Evolutionary conservation across 495 filamentous ascomycete genomes (phyloP).

Genomic region (Sporormia fimetaria): DNA sequence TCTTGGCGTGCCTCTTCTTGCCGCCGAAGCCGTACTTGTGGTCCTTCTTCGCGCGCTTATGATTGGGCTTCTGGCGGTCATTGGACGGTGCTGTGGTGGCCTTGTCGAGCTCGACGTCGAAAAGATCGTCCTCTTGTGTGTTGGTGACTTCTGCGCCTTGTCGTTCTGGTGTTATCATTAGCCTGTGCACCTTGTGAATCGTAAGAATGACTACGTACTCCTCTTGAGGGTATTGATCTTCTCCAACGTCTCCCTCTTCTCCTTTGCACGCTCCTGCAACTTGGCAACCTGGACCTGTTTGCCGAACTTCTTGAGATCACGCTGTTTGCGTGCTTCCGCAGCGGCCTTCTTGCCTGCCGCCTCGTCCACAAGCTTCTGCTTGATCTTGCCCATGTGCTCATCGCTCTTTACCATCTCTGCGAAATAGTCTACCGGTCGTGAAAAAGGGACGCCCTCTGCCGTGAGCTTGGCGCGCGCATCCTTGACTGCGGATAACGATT

Average conservation of each 20-base stretch:
- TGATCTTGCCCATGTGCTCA: slow-evolving; percentile 95
- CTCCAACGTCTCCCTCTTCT: slow-evolving; percentile 79
- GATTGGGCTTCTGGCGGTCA: slow-evolving; percentile 13
- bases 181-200: slow-evolving; percentile 23
- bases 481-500: slow-evolving; percentile 67
- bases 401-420: slow-evolving; percentile 98
- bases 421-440: slow-evolving; percentile 86
- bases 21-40: slow-evolving; percentile 88
- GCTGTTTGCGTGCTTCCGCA: slow-evolving; percentile 77
- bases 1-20: slow-evolving; percentile 83
- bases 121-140: slow-evolving; percentile 74
- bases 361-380: slow-evolving; percentile 84
- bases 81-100: slow-evolving; percentile 40
- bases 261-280: slow-evolving; percentile 81
- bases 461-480: slow-evolving; percentile 60
- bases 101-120: slow-evolving; percentile 87
- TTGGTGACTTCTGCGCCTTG: slow-evolving; percentile 50
- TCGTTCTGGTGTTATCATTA: slow-evolving; percentile 52
- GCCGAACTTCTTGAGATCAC: slow-evolving; percentile 97
- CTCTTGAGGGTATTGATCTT: slow-evolving; percentile 89
- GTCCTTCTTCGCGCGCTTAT: slow-evolving; percentile 88
- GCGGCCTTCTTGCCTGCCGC: slow-evolving; percentile 86
- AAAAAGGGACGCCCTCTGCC: slow-evolving; percentile 73
- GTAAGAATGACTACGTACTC: slow-evolving; percentile 48
- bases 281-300: slow-evolving; percentile 97